Evolutionary conservation across 371 early-diverging fungal genomes (phyloP).

Genomic region (Smittium culicis): DNA sequence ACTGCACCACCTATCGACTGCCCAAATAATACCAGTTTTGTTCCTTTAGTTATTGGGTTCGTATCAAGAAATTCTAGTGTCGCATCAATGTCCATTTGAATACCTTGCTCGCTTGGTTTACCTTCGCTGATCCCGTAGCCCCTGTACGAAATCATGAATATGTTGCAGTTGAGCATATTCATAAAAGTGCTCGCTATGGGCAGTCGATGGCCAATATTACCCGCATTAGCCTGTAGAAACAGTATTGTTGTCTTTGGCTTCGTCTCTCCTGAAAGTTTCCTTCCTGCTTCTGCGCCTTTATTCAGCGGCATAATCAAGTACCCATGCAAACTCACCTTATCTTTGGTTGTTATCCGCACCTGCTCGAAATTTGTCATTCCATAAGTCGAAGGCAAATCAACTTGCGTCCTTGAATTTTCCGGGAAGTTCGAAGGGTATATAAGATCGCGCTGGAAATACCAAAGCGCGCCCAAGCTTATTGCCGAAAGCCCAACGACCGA

Average conservation of each 20-base stretch:
- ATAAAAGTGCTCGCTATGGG: conserved; percentile 65
- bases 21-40: conserved; percentile 74
- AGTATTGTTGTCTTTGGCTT: background rate
- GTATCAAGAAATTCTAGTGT: conserved; percentile 62
- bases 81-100: conserved; percentile 75
- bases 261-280: background rate
- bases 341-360: background rate
- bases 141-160: conserved; percentile 88
- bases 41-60: conserved; percentile 53
- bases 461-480: too few relatives aligned
- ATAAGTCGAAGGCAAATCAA: background rate
- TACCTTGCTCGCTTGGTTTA: conserved; percentile 65
- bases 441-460: background rate
- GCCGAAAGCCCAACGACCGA: too few relatives aligned
- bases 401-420: background rate
- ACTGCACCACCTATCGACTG: conserved; percentile 97
- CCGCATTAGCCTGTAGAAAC: conserved; percentile 71
- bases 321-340: background rate
- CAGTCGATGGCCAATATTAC: conserved; percentile 73
- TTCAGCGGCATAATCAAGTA: too few relatives aligned
- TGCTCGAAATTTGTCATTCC: background rate
- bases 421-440: background rate
- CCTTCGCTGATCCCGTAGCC: conserved; percentile 90
- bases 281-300: background rate
- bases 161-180: conserved; percentile 50